These are phyloP conservation scores for Vitis cinerea DNA, from an alignment of 164 flowering plant genomes.

Conservation along the genomic window DNA sequence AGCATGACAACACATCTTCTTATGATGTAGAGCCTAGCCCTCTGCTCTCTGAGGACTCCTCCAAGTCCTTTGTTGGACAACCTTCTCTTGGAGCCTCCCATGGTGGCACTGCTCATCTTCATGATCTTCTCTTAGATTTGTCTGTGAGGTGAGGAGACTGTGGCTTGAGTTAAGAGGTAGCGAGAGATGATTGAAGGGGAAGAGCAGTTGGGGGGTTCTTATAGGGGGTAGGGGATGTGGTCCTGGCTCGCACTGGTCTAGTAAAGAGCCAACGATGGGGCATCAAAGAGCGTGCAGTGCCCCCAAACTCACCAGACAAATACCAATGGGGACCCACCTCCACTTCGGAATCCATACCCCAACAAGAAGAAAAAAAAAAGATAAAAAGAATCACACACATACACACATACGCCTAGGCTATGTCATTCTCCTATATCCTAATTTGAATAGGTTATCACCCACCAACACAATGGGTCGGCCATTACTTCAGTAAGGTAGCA, in stretches of 20 bases:
- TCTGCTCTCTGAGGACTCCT: constrained; percentile 56
- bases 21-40: constrained; percentile 63
- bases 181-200: constrained; percentile 5
- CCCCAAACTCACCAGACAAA: constrained; percentile 36
- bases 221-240: constrained; percentile 28
- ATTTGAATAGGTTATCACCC: constrained; percentile 25
- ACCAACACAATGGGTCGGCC: constrained; percentile 44
- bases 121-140: constrained; percentile 3
- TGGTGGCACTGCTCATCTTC: constrained; percentile 34
- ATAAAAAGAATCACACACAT: neutral
- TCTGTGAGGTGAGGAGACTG: neutral
- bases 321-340: constrained; percentile 21
- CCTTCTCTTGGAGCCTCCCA: constrained; percentile 45
- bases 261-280: constrained; percentile 41
- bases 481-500: constrained; percentile 15
- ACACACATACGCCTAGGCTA: neutral
- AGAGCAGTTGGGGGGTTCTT: constrained; percentile 6
- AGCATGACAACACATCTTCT: constrained; percentile 76
- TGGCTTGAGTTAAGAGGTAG: neutral
- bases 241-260: constrained; percentile 26
- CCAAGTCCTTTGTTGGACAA: constrained; percentile 58
- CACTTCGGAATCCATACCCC: constrained; percentile 25
- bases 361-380: neutral
- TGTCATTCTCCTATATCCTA: constrained; percentile 14
- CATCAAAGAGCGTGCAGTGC: constrained; percentile 38